Percentiles rank a stretch among this genome's conserved stretches.
Evolutionary conservation across 495 filamentous ascomycete genomes (phyloP).

Genomic region (Penicillium diatomitis): DNA sequence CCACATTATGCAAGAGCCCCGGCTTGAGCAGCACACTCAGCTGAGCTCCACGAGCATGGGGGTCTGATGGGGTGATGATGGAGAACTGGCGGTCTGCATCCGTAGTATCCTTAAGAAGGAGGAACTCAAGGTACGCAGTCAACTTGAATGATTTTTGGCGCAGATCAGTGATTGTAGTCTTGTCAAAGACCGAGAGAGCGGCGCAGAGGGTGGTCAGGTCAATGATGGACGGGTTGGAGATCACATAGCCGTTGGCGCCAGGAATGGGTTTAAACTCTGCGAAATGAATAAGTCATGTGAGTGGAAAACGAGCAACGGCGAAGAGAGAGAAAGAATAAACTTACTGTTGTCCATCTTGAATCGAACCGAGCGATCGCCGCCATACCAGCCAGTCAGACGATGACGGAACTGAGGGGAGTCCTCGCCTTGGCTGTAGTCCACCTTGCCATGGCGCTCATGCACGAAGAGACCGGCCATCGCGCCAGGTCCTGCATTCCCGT

Average conservation of each 20-base stretch:
- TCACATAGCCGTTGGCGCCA: conserved; percentile 52
- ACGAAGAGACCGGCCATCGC: conserved; percentile 82
- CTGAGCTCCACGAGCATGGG: conserved; percentile 73
- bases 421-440: conserved; percentile 40
- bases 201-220: conserved; percentile 59
- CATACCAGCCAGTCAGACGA: conserved; percentile 81
- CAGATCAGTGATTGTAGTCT: conserved; percentile 59
- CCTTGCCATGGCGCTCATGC: conserved; percentile 58
- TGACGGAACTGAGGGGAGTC: conserved; percentile 39
- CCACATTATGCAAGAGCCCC: conserved; percentile 61
- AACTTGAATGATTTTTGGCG: conserved; percentile 65
- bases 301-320: no score
- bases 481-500: conserved; percentile 84
- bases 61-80: conserved; percentile 76
- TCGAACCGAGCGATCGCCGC: conserved; percentile 63
- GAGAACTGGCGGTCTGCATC: conserved; percentile 26
- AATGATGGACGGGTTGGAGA: conserved; percentile 52
- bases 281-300: not conserved
- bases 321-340: conserved; percentile 4
- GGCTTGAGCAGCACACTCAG: conserved; percentile 63
- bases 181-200: conserved; percentile 65
- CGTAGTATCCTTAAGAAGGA: conserved; percentile 44
- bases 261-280: conserved; percentile 63
- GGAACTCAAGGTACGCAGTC: conserved; percentile 71
- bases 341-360: conserved; percentile 69